These are phyloP conservation scores for Pleomassaria siparia DNA, from an alignment of 2,329 filamentous ascomycete genomes.

Conservation along the genomic window DNA sequence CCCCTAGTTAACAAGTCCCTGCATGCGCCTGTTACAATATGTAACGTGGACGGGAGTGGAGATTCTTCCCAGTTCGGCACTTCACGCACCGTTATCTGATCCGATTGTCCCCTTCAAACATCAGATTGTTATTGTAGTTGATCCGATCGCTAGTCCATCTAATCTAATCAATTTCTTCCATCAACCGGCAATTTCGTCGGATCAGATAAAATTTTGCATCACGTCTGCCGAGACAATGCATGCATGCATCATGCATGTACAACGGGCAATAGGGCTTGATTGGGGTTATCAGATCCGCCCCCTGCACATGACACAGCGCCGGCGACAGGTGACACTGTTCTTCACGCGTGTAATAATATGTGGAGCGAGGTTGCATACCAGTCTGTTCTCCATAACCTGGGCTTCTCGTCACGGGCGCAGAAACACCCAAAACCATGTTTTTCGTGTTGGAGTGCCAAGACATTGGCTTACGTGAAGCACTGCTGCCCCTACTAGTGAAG, in stretches of 20 bases:
- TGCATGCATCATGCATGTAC: slow-evolving; percentile 4
- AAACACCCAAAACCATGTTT: no score
- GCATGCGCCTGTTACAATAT: no score
- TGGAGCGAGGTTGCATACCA: neutral
- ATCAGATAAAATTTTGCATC: neutral
- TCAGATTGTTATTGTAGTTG: no score
- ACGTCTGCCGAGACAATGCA: neutral
- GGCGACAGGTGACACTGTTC: neutral
- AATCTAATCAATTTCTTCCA: neutral
- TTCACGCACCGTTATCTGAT: no score
- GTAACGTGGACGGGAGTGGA: neutral
- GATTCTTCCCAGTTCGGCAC: neutral
- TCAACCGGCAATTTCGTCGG: neutral
- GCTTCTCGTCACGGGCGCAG: no score
- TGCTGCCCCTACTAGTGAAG: no score
- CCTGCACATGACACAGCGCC: slow-evolving; percentile 16
- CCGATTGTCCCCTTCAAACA: no score
- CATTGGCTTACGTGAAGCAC: no score
- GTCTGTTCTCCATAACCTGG: no score
- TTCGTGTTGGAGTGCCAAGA: no score
- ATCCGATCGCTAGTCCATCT: neutral
- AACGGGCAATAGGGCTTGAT: slow-evolving; percentile 17
- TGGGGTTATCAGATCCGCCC: slow-evolving; percentile 40
- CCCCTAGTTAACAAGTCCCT: no score
- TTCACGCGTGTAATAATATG: slow-evolving; percentile 6